phyloP scores from a whole-genome alignment of 208 protist genomes.

The Crithidia fasciculata region DNA sequence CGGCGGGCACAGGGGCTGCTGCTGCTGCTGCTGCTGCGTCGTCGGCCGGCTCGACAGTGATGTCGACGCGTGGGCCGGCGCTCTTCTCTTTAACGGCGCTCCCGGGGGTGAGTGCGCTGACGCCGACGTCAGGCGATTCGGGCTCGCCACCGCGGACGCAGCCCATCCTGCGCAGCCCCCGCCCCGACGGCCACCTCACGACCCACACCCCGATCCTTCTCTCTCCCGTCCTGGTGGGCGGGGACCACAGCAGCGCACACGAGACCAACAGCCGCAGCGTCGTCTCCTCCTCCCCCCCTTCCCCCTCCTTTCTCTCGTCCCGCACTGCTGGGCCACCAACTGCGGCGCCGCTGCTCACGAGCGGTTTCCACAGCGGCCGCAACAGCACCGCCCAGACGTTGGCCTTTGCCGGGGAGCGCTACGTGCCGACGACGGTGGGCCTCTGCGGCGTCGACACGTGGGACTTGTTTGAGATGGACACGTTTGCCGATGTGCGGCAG shows the following conservation, averaged over 20 bases:
- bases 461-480: conserved; percentile 30
- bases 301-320: no score
- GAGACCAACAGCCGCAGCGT: not conserved
- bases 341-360: not conserved
- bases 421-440: conserved; percentile 32
- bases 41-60: no score
- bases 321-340: no score
- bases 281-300: not conserved
- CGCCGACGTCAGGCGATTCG: not conserved
- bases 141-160: not conserved
- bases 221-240: no score
- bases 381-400: no score
- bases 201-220: not conserved
- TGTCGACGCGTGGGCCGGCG: not conserved
- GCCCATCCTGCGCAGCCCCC: conserved; percentile 1
- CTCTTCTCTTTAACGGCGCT: not conserved
- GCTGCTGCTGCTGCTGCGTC: no score
- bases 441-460: conserved; percentile 53
- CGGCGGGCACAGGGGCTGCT: no score
- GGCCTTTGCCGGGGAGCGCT: not conserved
- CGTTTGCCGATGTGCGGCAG: conserved; percentile 35
- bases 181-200: not conserved
- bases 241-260: no score
- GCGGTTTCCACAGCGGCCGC: not conserved
- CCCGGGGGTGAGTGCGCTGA: not conserved